Conservation (phyloP, 2,329 filamentous ascomycete species). For the Exophiala aquamarina region DNA sequence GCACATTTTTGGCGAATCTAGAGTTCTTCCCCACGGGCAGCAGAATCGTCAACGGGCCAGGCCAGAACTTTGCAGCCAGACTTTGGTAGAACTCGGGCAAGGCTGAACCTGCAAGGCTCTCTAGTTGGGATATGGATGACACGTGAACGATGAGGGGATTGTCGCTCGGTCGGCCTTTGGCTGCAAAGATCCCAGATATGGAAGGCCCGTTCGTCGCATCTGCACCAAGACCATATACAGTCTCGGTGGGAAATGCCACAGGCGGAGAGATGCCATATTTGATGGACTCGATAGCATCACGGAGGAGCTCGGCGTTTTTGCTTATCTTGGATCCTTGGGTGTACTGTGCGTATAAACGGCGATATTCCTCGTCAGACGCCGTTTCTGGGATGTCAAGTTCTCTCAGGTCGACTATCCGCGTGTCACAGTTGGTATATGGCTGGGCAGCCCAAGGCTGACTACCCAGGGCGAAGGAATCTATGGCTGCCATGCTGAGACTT, state of each 20-base stretch:
- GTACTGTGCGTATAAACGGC: constrained; percentile 20
- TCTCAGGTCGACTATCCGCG: constrained; percentile 21
- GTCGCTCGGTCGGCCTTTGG: constrained; percentile 86
- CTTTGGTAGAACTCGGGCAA: constrained; percentile 76
- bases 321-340: constrained; percentile 1
- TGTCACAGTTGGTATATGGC: constrained; percentile 26
- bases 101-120: constrained; percentile 19
- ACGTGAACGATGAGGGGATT: constrained; percentile 96
- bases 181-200: constrained; percentile 87
- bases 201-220: constrained; percentile 84
- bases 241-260: constrained; percentile 95
- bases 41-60: constrained; percentile 87
- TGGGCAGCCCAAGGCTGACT: constrained; percentile 9
- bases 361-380: constrained; percentile 24
- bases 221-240: constrained; percentile 94
- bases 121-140: constrained; percentile 23
- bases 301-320: constrained; percentile 17
- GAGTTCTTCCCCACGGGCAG: constrained; percentile 70
- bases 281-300: constrained; percentile 24
- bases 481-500: neutral
- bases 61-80: constrained; percentile 85
- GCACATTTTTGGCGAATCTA: constrained; percentile 83
- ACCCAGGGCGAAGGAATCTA: constrained; percentile 12
- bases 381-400: constrained; percentile 22
- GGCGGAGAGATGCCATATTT: constrained; percentile 47